These are phyloP conservation scores for Monosporascus sp. DNA, from an alignment of 2,329 filamentous ascomycete species.

Conservation along the genomic window DNA sequence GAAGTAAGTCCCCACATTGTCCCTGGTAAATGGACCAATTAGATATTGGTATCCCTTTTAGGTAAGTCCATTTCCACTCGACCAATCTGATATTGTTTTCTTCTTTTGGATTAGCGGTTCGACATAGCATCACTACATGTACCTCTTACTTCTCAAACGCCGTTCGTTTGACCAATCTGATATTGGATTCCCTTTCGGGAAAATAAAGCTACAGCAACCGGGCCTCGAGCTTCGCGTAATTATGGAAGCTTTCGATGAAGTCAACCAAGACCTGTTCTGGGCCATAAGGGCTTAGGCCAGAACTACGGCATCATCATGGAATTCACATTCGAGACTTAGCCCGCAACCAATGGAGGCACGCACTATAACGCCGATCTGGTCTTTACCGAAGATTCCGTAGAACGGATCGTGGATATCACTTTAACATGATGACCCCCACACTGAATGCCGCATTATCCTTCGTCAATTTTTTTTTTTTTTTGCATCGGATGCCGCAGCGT, in stretches of 20 bases:
- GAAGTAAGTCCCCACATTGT: no score
- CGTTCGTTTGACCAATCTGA: no score
- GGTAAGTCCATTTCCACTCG: no score
- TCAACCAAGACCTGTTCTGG: constrained; percentile 47
- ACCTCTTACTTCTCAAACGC: no score
- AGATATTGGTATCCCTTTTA: no score
- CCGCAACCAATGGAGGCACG: constrained; percentile 24
- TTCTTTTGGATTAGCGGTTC: no score
- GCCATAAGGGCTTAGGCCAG: constrained; percentile 51
- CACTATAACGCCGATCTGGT: constrained; percentile 35
- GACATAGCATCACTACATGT: no score
- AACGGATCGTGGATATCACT: constrained; percentile 1
- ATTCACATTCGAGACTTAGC: constrained; percentile 39
- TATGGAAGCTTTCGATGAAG: constrained; percentile 18
- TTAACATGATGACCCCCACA: constrained; percentile 1
- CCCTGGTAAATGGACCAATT: no score
- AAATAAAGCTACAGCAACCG: no score
- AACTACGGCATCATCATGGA: constrained; percentile 54
- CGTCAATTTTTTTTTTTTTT: constrained; percentile 6
- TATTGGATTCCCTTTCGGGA: no score
- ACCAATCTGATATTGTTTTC: no score
- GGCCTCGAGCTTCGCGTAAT: not conserved
- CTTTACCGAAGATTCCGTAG: constrained; percentile 31
- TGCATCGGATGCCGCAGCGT: not conserved
- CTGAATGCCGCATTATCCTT: constrained; percentile 4